Conservation (phyloP, 176 grass and related monocot species). For the Metroxylon sagu region DNA sequence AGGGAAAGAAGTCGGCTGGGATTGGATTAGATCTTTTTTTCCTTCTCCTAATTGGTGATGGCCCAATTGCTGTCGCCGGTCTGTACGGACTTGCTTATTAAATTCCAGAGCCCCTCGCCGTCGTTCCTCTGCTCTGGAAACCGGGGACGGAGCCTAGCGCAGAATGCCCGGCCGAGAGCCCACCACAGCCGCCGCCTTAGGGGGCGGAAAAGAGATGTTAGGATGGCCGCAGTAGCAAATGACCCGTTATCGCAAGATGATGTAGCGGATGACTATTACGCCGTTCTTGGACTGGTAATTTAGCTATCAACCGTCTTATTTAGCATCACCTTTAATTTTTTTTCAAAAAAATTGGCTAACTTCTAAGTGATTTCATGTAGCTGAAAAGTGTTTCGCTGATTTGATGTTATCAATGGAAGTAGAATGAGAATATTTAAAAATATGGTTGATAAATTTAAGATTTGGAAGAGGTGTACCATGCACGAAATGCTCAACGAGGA, state of each 20-base stretch:
- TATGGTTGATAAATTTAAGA: too few relatives aligned
- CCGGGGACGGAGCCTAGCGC: background rate
- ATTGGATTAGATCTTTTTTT: background rate
- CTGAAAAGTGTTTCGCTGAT: too few relatives aligned
- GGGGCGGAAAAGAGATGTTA: background rate
- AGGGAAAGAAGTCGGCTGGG: background rate
- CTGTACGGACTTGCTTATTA: background rate
- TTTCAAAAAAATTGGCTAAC: too few relatives aligned
- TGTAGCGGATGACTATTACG: constrained; percentile 69
- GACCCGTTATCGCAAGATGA: constrained; percentile 17
- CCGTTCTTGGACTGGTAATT: constrained; percentile 68
- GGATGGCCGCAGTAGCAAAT: too few relatives aligned
- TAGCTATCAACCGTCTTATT: too few relatives aligned
- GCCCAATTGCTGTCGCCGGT: constrained; percentile 2
- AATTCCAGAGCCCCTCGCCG: background rate
- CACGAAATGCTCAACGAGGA: too few relatives aligned
- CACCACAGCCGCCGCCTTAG: background rate
- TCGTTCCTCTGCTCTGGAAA: background rate
- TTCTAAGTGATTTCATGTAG: too few relatives aligned
- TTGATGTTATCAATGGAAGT: too few relatives aligned
- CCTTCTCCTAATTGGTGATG: background rate
- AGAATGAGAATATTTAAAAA: too few relatives aligned
- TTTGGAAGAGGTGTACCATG: too few relatives aligned
- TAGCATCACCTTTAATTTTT: too few relatives aligned
- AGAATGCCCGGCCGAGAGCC: background rate